Evolutionary conservation across 2,329 filamentous ascomycete genomes (phyloP).

Genomic region (Cryphonectria naterciae): DNA sequence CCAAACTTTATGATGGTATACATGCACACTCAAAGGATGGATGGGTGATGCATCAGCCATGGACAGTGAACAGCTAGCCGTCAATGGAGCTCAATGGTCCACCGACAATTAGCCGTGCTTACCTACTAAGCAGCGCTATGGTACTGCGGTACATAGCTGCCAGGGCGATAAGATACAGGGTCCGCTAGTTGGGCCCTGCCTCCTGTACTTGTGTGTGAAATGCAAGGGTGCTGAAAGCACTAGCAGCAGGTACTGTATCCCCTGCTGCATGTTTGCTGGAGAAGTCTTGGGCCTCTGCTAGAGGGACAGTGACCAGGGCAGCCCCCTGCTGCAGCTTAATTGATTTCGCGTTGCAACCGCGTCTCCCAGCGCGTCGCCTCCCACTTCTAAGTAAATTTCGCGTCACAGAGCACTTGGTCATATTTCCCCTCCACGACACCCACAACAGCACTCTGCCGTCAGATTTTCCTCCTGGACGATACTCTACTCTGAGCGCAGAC

Average conservation of each 20-base stretch:
- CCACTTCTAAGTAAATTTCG: constrained; percentile 10
- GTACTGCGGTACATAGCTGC: neutral
- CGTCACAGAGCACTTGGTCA: constrained; percentile 1
- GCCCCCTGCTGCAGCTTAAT: constrained; percentile 12
- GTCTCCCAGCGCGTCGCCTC: constrained; percentile 13
- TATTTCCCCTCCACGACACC: neutral
- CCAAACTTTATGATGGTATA: neutral
- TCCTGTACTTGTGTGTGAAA: neutral
- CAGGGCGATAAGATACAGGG: constrained; percentile 6
- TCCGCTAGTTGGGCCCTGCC: neutral
- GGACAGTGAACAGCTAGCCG: constrained; percentile 25
- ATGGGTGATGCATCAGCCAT: constrained; percentile 12
- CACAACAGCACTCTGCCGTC: neutral
- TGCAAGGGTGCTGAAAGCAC: neutral
- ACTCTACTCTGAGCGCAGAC: neutral
- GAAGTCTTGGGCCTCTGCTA: neutral
- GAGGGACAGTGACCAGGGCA: neutral
- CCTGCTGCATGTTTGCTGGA: neutral
- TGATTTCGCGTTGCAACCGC: constrained; percentile 12
- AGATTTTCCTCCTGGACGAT: neutral
- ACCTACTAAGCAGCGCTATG: neutral
- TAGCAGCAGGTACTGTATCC: neutral
- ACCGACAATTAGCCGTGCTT: constrained; percentile 20
- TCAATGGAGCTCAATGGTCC: constrained; percentile 5
- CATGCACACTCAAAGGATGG: neutral